These are phyloP conservation scores for Metschnikowia lunata DNA, from an alignment of 805 yeast genomes.

Conservation along the genomic window DNA sequence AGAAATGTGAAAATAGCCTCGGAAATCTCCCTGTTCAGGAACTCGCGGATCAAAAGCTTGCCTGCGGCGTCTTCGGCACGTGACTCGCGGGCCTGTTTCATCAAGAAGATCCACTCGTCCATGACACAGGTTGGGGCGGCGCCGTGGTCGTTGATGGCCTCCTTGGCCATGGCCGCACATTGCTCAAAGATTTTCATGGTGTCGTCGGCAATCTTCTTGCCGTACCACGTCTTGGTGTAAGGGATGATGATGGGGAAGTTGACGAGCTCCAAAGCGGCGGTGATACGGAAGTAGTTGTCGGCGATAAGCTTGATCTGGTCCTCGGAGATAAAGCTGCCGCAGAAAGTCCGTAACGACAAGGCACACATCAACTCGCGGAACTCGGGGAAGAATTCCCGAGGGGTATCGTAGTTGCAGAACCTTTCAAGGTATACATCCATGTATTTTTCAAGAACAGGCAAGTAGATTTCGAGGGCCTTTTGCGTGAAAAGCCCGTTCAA, in stretches of 20 bases:
- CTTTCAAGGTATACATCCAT: slow-evolving; percentile 77
- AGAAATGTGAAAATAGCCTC: slow-evolving; percentile 95
- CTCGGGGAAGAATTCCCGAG: slow-evolving; percentile 80
- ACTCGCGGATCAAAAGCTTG: slow-evolving; percentile 68
- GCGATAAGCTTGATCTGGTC: slow-evolving; percentile 85
- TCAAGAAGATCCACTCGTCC: slow-evolving; percentile 91
- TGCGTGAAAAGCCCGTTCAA: slow-evolving; percentile 86
- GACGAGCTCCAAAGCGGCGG: slow-evolving; percentile 95
- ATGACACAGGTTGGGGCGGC: slow-evolving; percentile 82
- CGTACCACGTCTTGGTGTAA: slow-evolving; percentile 97
- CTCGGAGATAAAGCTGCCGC: slow-evolving; percentile 92
- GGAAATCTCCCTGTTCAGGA: slow-evolving; percentile 85
- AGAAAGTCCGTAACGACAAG: slow-evolving; percentile 84
- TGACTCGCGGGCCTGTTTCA: slow-evolving; percentile 66
- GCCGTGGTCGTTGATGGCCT: slow-evolving; percentile 63
- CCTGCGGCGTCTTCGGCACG: slow-evolving; percentile 49
- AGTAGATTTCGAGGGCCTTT: slow-evolving; percentile 74
- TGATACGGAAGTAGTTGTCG: slow-evolving; percentile 86
- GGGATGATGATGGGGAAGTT: slow-evolving; percentile 97
- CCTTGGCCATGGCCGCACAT: slow-evolving; percentile 87
- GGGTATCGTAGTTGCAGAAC: slow-evolving; percentile 61
- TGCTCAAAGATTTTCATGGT: slow-evolving; percentile 87
- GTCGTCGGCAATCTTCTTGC: slow-evolving; percentile 86
- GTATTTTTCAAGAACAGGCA: slow-evolving; percentile 79
- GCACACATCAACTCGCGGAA: slow-evolving; percentile 97